These are phyloP conservation scores for Microdochium trichocladiopsis DNA, from an alignment of 2,329 filamentous ascomycete species.

Conservation along the genomic window DNA sequence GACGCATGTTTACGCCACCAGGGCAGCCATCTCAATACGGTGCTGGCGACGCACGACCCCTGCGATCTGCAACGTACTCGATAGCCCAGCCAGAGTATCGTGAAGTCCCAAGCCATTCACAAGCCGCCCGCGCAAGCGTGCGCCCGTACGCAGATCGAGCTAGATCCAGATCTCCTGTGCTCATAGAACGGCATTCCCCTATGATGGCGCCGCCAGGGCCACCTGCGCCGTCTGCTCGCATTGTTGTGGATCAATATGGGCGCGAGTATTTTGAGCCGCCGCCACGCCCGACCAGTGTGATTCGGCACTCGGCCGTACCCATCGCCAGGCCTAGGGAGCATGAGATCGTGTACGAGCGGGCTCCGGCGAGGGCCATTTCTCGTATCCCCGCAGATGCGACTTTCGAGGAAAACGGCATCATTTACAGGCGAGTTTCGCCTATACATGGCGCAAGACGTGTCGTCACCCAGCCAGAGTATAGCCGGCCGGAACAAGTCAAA, in stretches of 20 bases:
- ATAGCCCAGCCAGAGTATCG: constrained; percentile 31
- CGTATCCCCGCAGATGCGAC: constrained; percentile 38
- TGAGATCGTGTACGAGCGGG: constrained; percentile 60
- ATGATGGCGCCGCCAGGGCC: constrained; percentile 42
- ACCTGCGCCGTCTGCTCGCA: constrained; percentile 48
- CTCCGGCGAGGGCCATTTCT: constrained; percentile 42
- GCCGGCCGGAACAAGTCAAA: constrained; percentile 39
- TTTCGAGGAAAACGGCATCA: constrained; percentile 40
- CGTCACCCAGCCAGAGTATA: constrained; percentile 56
- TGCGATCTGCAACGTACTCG: constrained; percentile 34
- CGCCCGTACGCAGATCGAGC: constrained; percentile 41
- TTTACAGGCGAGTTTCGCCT: constrained; percentile 46
- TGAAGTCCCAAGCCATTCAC: constrained; percentile 34
- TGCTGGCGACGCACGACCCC: constrained; percentile 26
- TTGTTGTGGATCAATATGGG: constrained; percentile 77
- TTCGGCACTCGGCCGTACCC: constrained; percentile 45
- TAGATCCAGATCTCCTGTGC: constrained; percentile 39
- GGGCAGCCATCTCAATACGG: constrained; percentile 28
- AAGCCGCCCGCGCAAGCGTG: constrained; percentile 38
- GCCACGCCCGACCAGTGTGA: constrained; percentile 27
- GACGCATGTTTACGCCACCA: constrained; percentile 28
- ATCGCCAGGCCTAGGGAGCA: constrained; percentile 34
- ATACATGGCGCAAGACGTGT: constrained; percentile 45
- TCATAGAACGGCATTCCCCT: constrained; percentile 35
- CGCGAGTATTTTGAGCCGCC: constrained; percentile 64